Evolutionary conservation across 2,329 filamentous ascomycete genomes (phyloP).

Genomic region (Apiospora rasikravindrae): DNA sequence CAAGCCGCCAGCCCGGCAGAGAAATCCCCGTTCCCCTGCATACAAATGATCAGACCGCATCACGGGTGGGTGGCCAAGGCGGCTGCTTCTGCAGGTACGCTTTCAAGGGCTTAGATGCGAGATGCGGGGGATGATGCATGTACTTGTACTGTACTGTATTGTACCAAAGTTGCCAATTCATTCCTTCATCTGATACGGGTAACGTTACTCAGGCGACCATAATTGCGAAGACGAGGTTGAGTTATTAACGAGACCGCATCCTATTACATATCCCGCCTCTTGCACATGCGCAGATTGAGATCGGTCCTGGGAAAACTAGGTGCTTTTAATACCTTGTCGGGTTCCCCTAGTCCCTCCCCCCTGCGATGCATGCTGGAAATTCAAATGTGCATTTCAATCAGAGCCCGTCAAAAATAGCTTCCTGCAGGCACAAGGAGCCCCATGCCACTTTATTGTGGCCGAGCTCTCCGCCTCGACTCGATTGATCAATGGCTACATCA

Average conservation of each 20-base stretch:
- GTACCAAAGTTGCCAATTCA: background rate
- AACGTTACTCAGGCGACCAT: background rate
- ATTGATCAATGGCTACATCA: background rate
- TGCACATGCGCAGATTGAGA: background rate
- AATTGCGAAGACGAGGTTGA: background rate
- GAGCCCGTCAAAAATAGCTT: conserved; percentile 9
- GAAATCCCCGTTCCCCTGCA: conserved; percentile 16
- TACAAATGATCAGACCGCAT: conserved; percentile 11
- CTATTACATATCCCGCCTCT: background rate
- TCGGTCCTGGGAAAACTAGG: background rate
- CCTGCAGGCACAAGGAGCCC: conserved; percentile 2
- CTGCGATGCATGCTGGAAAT: background rate
- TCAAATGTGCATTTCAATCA: background rate
- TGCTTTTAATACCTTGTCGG: background rate
- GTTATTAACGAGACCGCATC: background rate
- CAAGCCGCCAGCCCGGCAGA: background rate
- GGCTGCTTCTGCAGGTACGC: conserved; percentile 14
- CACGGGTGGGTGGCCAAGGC: conserved; percentile 9
- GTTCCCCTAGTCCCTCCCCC: background rate
- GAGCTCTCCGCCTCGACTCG: background rate
- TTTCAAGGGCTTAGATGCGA: conserved; percentile 6
- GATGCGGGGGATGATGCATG: conserved; percentile 13
- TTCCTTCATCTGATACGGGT: background rate
- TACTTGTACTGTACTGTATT: background rate
- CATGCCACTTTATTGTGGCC: background rate